A percentile compares a stretch with the other conserved stretches of the same genome.
Evolutionary conservation across 163 green algal genomes (phyloP).

Genomic region (Chlamydomonas reinhardtii): DNA sequence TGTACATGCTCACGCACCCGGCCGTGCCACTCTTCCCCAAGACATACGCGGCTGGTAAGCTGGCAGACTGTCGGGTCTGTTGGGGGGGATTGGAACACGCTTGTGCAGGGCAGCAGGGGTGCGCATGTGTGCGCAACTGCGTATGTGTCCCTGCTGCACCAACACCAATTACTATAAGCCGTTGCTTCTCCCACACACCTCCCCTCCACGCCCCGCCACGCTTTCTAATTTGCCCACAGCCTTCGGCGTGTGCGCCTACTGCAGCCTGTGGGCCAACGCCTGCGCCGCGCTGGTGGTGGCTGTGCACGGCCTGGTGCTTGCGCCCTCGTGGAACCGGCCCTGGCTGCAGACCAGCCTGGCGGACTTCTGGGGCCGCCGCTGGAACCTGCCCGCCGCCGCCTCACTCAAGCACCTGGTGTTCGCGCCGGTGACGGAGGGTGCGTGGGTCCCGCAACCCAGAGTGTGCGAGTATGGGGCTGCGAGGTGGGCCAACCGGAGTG

Average conservation of each 20-base stretch:
- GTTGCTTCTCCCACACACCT: no score
- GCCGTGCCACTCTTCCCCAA: constrained; percentile 47
- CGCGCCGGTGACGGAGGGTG: constrained; percentile 50
- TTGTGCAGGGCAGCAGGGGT: no score
- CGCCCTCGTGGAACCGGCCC: constrained; percentile 53
- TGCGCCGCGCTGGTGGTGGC: constrained; percentile 47
- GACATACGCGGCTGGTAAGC: constrained; percentile 46
- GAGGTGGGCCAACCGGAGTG: no score
- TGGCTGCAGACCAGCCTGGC: constrained; percentile 58
- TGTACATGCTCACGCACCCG: constrained; percentile 27
- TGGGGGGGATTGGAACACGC: no score
- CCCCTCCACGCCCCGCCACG: no score
- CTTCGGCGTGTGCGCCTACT: constrained; percentile 56
- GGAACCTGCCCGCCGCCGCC: constrained; percentile 55
- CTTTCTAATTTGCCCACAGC: no score
- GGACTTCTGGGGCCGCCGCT: constrained; percentile 56
- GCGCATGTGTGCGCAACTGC: no score
- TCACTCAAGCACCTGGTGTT: constrained; percentile 51
- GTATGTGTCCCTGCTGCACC: no score
- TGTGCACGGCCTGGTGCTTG: constrained; percentile 35
- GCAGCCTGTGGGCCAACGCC: constrained; percentile 52
- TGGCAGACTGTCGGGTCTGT: no score
- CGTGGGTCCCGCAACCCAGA: not conserved
- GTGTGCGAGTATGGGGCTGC: not conserved
- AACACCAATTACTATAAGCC: no score